Base-by-base conservation (phyloP, 2,329 filamentous ascomycete species). In the Iodosphaeria phyllophila region DNA sequence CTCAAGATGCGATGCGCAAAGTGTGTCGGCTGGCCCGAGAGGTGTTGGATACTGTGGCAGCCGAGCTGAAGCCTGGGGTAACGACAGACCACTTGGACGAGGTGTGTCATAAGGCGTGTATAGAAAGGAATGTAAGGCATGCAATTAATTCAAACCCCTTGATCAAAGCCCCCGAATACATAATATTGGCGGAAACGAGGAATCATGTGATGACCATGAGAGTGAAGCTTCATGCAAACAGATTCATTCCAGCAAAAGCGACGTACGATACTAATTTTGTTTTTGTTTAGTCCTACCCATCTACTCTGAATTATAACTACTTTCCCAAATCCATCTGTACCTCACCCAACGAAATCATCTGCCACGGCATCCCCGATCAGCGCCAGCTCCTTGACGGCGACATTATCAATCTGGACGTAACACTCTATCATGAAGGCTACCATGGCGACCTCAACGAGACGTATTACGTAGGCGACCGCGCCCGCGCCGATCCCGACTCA, bases 241-340 rank as follows among this genome's bases (percentile, higher is more conserved):
- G n/a, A n/a, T n/a, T n/a, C n/a, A n/a, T n/a, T n/a, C n/a, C n/a
- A n/a, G n/a, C n/a, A n/a, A n/a, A n/a, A n/a, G n/a, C n/a, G n/a
- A n/a, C n/a, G n/a, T n/a, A n/a, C n/a, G n/a, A n/a, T n/a, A n/a
- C n/a, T n/a, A n/a, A n/a, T n/a, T n/a, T n/a, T n/a, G n/a, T n/a
- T 24, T 16, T 19, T n/a, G 1, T 8, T 15, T 33, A 93, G 84
- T 78, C 83, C 7, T 95, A 95, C 47, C 86, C 86, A 0, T 93
- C 86, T 1, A 83, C 86, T 2, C 59, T 95, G 17, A 93, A 93
- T 56, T 95, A 95, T 55, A 78, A 79, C 58, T 63, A 84, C 50
- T 98, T 95, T 54, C 89, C 89, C 35, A 98, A 98, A 56, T 98
- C 89, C 0, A 79, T 93, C 33, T 98, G 89, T 54, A 95, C 86